Evolutionary conservation across 1,284 basidiomycete species (phyloP).

Genomic region (Ceratobasidium sp.): DNA sequence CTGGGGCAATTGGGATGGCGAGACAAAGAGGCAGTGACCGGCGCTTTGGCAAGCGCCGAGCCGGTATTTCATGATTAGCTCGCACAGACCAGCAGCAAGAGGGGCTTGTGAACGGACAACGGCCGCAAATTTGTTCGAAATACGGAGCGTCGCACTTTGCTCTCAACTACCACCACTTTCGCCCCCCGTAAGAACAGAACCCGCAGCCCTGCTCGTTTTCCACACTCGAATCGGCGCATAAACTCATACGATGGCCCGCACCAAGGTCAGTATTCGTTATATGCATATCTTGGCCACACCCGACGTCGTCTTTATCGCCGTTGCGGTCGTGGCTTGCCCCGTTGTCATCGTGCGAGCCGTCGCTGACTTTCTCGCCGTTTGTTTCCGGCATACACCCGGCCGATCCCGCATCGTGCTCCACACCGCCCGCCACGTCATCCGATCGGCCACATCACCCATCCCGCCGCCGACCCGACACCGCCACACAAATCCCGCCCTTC

Average conservation of each 20-base stretch:
- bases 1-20: not conserved
- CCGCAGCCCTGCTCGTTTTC: constrained; percentile 29
- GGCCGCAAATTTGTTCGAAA: constrained; percentile 42
- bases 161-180: constrained; percentile 44
- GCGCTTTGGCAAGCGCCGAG: constrained; percentile 34
- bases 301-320: constrained; percentile 56
- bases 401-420: constrained; percentile 13
- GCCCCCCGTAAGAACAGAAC: constrained; percentile 23
- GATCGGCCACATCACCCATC: not conserved
- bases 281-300: constrained; percentile 43
- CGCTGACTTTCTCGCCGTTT: constrained; percentile 8
- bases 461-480: constrained; percentile 21
- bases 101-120: constrained; percentile 22
- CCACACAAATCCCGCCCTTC: constrained; percentile 45
- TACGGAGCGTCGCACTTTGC: constrained; percentile 39
- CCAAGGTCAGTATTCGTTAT: constrained; percentile 66
- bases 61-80: constrained; percentile 20
- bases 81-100: constrained; percentile 40
- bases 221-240: constrained; percentile 37
- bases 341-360: constrained; percentile 44
- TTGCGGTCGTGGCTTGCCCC: constrained; percentile 46
- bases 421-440: constrained; percentile 12
- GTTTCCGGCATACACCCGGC: constrained; percentile 39
- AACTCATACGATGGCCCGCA: constrained; percentile 71
- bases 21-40: constrained; percentile 34